Evolutionary conservation across 2,329 filamentous ascomycete species (phyloP).

Genomic region (Fusarium subglutinans): DNA sequence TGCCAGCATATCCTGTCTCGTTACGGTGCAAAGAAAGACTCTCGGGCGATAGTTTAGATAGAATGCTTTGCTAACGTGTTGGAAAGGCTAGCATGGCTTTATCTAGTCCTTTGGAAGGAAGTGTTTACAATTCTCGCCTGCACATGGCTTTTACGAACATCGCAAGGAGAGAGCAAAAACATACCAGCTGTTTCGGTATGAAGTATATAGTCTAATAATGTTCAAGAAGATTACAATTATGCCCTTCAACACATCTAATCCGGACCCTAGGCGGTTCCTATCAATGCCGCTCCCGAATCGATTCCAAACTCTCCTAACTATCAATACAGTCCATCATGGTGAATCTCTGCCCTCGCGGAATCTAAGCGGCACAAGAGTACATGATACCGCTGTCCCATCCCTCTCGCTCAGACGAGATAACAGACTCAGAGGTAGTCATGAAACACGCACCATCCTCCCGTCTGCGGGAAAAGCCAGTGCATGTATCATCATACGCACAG

Average conservation of each 20-base stretch:
- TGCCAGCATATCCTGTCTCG: fast-evolving
- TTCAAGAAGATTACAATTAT: not conserved
- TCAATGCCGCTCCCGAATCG: too few species aligned
- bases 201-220: not conserved
- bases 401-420: not conserved
- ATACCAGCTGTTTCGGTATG: not conserved
- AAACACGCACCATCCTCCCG: not conserved
- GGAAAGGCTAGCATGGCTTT: not conserved
- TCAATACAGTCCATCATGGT: not conserved
- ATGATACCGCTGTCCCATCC: not conserved
- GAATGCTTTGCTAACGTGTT: fast-evolving
- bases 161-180: not conserved
- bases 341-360: fast-evolving
- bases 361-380: not conserved
- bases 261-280: too few species aligned
- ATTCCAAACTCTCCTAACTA: not conserved
- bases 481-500: fast-evolving
- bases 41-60: fast-evolving
- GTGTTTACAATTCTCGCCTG: not conserved
- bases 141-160: not conserved
- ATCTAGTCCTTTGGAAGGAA: not conserved
- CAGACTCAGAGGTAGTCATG: not conserved
- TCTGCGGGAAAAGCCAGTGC: not conserved
- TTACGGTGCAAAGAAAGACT: not conserved
- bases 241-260: not conserved